Conservation (phyloP, 1,139 yeast species). For the Suhomyces maxii region DNA sequence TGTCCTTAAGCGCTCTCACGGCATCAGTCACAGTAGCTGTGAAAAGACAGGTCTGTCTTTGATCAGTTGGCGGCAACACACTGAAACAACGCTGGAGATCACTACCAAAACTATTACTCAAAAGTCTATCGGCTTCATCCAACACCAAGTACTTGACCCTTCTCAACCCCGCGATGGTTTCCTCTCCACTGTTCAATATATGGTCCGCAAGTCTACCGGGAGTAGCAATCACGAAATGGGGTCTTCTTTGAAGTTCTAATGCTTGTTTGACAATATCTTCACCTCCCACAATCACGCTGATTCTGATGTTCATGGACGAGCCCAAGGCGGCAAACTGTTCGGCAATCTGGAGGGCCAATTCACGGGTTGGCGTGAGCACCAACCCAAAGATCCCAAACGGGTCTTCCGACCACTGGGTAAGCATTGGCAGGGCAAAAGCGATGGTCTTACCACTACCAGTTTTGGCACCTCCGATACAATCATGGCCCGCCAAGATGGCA, state of each 20-base stretch:
- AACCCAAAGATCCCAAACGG: slow-evolving; percentile 92
- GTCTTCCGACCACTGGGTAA: slow-evolving; percentile 91
- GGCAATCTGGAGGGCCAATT: slow-evolving; percentile 92
- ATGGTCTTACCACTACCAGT: slow-evolving; percentile 98
- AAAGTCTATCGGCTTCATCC: slow-evolving; percentile 93
- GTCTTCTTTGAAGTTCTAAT: slow-evolving; percentile 72
- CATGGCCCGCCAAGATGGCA: slow-evolving; percentile 74
- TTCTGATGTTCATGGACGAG: slow-evolving; percentile 79
- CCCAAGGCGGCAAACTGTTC: slow-evolving; percentile 96
- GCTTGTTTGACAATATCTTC: slow-evolving; percentile 90
- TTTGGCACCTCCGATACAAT: slow-evolving; percentile 97
- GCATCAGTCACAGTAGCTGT: slow-evolving; percentile 97
- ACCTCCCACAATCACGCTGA: slow-evolving; percentile 88
- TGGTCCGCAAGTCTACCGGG: slow-evolving; percentile 98
- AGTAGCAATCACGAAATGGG: slow-evolving; percentile 94
- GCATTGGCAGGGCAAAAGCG: slow-evolving; percentile 96
- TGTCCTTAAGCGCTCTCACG: slow-evolving; percentile 75
- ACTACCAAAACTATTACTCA: slow-evolving; percentile 79
- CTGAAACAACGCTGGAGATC: slow-evolving; percentile 74
- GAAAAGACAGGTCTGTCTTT: slow-evolving; percentile 84
- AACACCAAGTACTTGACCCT: slow-evolving; percentile 79
- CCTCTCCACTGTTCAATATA: slow-evolving; percentile 84
- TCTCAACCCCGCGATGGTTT: slow-evolving; percentile 75
- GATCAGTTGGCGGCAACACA: slow-evolving; percentile 65
- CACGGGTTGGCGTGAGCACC: slow-evolving; percentile 91